Percentiles rank a stretch among this genome's conserved stretches.
phyloP scores from a whole-genome alignment of 768 basidiomycete species.

The Pleurotus pulmonarius region DNA sequence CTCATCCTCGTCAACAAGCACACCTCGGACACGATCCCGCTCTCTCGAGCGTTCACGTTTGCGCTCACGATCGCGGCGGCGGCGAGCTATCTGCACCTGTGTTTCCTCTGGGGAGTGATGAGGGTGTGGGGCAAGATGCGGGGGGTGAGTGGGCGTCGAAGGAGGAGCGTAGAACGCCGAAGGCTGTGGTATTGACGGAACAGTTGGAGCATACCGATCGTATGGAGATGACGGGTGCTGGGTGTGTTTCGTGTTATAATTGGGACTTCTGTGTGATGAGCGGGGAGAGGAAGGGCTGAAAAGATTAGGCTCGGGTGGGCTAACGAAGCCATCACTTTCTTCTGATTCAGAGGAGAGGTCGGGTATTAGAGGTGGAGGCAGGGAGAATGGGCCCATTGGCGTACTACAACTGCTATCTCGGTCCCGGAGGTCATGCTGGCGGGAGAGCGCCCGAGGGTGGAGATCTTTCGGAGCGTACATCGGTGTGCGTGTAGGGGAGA shows the following conservation, averaged over 20 bases:
- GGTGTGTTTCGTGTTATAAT: background rate
- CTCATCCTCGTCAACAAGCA: background rate
- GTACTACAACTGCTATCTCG: constrained; percentile 7
- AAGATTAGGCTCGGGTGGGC: constrained; percentile 23
- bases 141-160: background rate
- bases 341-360: constrained; percentile 64
- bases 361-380: constrained; percentile 50
- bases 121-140: background rate
- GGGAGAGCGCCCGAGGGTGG: constrained; percentile 40
- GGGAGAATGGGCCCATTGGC: constrained; percentile 18
- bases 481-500: background rate
- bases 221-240: background rate
- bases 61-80: constrained; percentile 5
- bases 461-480: constrained; percentile 31
- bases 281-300: constrained; percentile 2
- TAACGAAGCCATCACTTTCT: constrained; percentile 54
- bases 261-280: background rate
- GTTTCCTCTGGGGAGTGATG: constrained; percentile 6
- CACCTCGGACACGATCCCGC: constrained; percentile 7
- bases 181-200: constrained; percentile 1
- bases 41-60: constrained; percentile 10
- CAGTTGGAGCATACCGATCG: background rate
- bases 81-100: constrained; percentile 3
- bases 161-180: background rate
- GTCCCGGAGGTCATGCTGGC: constrained; percentile 12